These are phyloP conservation scores for Syncephalastrum racemosum DNA, from an alignment of 371 early-diverging fungal species.

Conservation along the genomic window DNA sequence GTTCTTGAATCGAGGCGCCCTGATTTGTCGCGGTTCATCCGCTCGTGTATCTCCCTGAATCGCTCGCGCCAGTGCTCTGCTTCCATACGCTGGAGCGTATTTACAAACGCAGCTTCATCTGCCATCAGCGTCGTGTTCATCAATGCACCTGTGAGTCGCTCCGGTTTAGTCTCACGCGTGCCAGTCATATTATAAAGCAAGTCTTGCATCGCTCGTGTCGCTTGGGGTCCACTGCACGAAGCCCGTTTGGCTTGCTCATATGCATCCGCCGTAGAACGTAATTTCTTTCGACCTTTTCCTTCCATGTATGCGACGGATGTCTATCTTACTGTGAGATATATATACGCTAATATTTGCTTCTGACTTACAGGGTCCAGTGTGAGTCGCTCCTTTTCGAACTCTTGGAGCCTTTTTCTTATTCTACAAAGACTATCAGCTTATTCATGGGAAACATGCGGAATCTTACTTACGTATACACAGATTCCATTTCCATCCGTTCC, in stretches of 20 bases:
- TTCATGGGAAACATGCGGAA: no score
- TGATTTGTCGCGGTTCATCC: no score
- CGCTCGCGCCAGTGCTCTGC: not conserved
- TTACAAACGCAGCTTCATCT: slow-evolving; percentile 5
- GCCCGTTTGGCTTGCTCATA: slow-evolving; percentile 7
- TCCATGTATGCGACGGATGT: not conserved
- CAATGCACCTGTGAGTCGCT: not conserved
- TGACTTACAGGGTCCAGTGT: slow-evolving; percentile 9
- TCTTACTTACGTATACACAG: slow-evolving; percentile 1
- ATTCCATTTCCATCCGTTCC: slow-evolving; percentile 4
- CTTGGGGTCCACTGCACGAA: slow-evolving; percentile 4
- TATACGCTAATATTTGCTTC: not conserved
- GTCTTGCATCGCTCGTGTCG: slow-evolving; percentile 1
- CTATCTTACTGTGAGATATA: not conserved
- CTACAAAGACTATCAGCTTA: not conserved
- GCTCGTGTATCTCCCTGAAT: no score
- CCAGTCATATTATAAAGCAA: not conserved
- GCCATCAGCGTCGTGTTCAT: slow-evolving; percentile 2
- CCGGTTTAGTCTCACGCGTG: not conserved
- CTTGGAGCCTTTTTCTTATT: slow-evolving; percentile 1
- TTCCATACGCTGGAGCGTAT: slow-evolving; percentile 2
- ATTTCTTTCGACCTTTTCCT: not conserved
- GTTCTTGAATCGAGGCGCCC: no score
- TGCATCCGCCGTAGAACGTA: not conserved
- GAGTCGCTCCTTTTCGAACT: not conserved